Conservation (phyloP, 225 moss, liverwort and hornwort species). For the Climacium dendroides region DNA sequence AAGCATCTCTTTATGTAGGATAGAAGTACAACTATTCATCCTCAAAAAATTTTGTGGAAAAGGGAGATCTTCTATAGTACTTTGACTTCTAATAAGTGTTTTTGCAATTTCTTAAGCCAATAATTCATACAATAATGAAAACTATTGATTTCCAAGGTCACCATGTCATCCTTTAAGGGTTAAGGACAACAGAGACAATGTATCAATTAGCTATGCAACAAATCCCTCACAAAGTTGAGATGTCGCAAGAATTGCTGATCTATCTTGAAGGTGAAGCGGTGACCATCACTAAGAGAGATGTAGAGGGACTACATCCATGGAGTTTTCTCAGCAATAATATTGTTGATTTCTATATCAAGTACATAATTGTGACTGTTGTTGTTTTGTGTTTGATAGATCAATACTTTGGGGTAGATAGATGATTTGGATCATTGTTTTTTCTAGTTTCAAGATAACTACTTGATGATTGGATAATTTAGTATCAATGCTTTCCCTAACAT, state of each 20-base stretch:
- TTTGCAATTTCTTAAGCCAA: no score
- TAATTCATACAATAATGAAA: no score
- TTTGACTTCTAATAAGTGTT: no score
- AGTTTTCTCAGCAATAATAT: background rate
- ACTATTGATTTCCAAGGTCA: no score
- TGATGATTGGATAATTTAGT: background rate
- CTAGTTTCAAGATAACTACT: background rate
- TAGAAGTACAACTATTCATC: no score
- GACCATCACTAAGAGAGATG: background rate
- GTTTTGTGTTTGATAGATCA: background rate
- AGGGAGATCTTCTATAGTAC: no score
- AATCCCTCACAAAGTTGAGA: background rate
- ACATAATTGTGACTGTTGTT: no score
- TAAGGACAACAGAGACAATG: background rate
- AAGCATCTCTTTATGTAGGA: no score
- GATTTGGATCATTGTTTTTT: background rate
- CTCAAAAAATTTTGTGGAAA: no score
- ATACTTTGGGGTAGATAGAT: background rate
- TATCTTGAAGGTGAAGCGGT: background rate
- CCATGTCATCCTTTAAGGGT: no score
- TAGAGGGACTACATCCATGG: background rate
- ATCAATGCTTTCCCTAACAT: background rate
- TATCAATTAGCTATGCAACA: background rate
- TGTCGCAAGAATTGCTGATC: background rate
- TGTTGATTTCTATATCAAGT: background rate